These are phyloP conservation scores for Fusarium paranaense DNA, from an alignment of 2,329 filamentous ascomycete genomes.

Conservation along the genomic window DNA sequence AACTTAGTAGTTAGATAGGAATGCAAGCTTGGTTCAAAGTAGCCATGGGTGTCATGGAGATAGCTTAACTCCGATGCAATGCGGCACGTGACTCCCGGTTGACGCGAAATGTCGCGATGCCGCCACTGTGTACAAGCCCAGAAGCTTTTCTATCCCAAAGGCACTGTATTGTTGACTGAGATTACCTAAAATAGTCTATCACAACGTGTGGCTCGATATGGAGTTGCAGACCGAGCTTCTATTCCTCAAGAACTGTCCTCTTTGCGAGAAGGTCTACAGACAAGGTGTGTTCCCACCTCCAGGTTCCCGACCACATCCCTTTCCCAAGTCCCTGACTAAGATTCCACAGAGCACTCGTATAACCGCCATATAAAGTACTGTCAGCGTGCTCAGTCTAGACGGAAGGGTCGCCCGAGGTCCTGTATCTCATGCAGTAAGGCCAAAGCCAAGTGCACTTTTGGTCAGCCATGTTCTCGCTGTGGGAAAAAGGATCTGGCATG, in stretches of 20 bases:
- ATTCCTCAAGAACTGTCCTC: slow-evolving; percentile 22
- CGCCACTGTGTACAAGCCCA: neutral
- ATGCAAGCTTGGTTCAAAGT: neutral
- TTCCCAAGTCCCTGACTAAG: neutral
- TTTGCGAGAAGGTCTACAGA: slow-evolving; percentile 38
- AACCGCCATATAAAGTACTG: slow-evolving; percentile 45
- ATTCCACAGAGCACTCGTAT: slow-evolving; percentile 28
- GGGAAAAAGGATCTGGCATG: slow-evolving; percentile 25
- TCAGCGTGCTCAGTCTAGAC: slow-evolving; percentile 34
- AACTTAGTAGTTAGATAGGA: neutral
- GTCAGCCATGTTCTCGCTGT: slow-evolving; percentile 38
- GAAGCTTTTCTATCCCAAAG: neutral
- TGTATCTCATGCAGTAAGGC: slow-evolving; percentile 35
- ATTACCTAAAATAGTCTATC: no score
- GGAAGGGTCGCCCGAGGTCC: slow-evolving; percentile 41
- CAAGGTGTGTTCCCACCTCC: slow-evolving; percentile 14
- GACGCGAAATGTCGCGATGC: neutral
- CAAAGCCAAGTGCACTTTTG: slow-evolving; percentile 42
- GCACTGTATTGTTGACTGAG: fast-evolving
- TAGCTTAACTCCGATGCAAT: neutral
- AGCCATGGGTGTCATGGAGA: neutral
- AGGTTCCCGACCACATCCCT: neutral
- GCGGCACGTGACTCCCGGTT: neutral
- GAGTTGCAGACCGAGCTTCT: neutral
- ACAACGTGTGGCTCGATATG: neutral